Percentiles rank a stretch among this genome's conserved stretches.
Conservation (phyloP, 495 filamentous ascomycete species). For the Letharia columbiana region DNA sequence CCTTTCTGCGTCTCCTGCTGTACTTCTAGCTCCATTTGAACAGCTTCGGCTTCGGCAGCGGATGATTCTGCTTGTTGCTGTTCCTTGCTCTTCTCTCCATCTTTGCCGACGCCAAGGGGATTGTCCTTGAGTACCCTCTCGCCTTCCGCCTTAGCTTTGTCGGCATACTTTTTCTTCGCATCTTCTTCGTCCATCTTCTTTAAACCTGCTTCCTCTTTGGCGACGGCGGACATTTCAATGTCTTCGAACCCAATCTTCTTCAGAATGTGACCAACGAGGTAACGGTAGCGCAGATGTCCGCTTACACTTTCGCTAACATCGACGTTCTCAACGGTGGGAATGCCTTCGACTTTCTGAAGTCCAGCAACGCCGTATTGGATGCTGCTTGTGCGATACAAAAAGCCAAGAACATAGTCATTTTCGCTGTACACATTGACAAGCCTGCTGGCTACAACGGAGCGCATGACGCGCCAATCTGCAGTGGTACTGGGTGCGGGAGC, state of each 20-base stretch:
- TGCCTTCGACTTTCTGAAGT: slow-evolving; percentile 53
- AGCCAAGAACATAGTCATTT: slow-evolving; percentile 69
- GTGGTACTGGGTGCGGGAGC: slow-evolving; percentile 63
- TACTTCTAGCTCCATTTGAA: slow-evolving; percentile 35
- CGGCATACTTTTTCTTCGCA: slow-evolving; percentile 25
- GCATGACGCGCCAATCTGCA: slow-evolving; percentile 58
- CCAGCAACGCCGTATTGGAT: slow-evolving; percentile 71
- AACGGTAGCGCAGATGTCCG: slow-evolving; percentile 67
- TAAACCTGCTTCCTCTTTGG: slow-evolving; percentile 50
- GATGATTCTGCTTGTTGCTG: slow-evolving; percentile 18
- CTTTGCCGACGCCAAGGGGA: slow-evolving; percentile 27
- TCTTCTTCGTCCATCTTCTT: slow-evolving; percentile 47
- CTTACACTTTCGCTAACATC: slow-evolving; percentile 62
- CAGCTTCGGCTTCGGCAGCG: slow-evolving; percentile 24
- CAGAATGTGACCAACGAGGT: slow-evolving; percentile 59
- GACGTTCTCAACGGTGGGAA: slow-evolving; percentile 66
- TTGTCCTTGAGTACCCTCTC: slow-evolving; percentile 27
- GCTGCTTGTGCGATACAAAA: slow-evolving; percentile 69
- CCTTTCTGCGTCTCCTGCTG: slow-evolving; percentile 47
- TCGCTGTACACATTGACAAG: slow-evolving; percentile 71
- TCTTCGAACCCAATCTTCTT: slow-evolving; percentile 60
- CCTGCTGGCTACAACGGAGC: slow-evolving; percentile 63
- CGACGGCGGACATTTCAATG: slow-evolving; percentile 47
- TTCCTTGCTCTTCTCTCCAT: slow-evolving; percentile 34
- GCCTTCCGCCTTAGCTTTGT: slow-evolving; percentile 33